These are phyloP conservation scores for Extremus antarcticus DNA, from an alignment of 495 filamentous ascomycete genomes.

Conservation along the genomic window DNA sequence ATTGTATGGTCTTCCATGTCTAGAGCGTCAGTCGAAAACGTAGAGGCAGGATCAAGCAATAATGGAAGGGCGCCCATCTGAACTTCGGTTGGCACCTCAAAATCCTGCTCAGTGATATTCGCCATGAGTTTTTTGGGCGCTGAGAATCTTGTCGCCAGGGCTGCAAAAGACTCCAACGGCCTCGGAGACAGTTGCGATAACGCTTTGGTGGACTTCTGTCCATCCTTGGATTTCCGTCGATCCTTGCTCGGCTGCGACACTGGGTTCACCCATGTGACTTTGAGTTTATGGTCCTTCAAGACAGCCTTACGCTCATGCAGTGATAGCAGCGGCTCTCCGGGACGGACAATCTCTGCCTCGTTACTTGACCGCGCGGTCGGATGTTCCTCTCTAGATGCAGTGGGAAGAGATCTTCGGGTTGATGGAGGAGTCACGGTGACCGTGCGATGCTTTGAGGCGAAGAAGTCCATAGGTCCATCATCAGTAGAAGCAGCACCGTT, in stretches of 20 bases:
- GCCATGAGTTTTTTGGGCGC: conserved; percentile 59
- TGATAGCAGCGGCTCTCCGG: conserved; percentile 19
- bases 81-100: conserved; percentile 80
- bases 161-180: conserved; percentile 65
- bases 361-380: no score
- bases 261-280: conserved; percentile 50
- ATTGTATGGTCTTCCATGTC: neutral
- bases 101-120: conserved; percentile 77
- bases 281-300: conserved; percentile 76
- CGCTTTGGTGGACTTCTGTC: conserved; percentile 42
- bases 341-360: neutral
- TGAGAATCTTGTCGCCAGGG: conserved; percentile 57
- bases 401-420: no score
- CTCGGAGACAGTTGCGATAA: conserved; percentile 54
- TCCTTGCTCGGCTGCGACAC: conserved; percentile 32
- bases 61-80: conserved; percentile 79
- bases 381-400: no score
- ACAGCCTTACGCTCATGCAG: conserved; percentile 62
- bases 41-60: conserved; percentile 40
- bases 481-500: neutral
- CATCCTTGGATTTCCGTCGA: conserved; percentile 26
- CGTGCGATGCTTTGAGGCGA: no score
- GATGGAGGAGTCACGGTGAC: no score
- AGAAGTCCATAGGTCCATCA: no score
- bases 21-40: neutral